Percentiles rank a stretch among this genome's conserved stretches.
phyloP scores from a whole-genome alignment of 2,329 filamentous ascomycete species.

The Penicillium sp. region DNA sequence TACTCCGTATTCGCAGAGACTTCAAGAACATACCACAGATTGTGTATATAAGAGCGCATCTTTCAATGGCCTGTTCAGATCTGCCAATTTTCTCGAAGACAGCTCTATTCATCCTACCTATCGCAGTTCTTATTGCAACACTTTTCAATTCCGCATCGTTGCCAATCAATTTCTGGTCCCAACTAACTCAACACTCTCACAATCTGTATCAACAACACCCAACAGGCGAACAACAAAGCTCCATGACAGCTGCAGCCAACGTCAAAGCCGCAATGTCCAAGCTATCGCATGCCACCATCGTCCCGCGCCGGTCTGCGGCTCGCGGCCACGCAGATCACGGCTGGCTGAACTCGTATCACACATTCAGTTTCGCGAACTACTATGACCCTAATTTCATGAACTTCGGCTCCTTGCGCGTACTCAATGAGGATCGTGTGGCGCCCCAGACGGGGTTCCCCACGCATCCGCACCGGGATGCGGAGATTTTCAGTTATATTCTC shows the following conservation, averaged over 20 bases:
- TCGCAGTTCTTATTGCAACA: slow-evolving; percentile 7
- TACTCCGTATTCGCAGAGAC: background rate
- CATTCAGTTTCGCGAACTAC: slow-evolving; percentile 74
- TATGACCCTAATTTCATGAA: slow-evolving; percentile 63
- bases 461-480: slow-evolving; percentile 79
- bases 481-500: slow-evolving; percentile 88
- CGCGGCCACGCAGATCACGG: slow-evolving; percentile 78
- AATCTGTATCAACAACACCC: background rate
- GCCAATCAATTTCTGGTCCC: background rate
- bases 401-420: slow-evolving; percentile 74
- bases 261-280: slow-evolving; percentile 54
- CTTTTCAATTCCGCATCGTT: background rate
- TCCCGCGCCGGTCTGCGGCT: slow-evolving; percentile 65
- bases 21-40: slow-evolving; percentile 4
- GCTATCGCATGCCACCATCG: slow-evolving; percentile 67
- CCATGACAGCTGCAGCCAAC: background rate
- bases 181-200: too few species aligned
- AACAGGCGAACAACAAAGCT: background rate
- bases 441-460: slow-evolving; percentile 74
- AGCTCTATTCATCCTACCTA: background rate
- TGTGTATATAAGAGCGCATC: background rate
- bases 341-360: slow-evolving; percentile 85
- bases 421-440: slow-evolving; percentile 83
- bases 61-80: background rate
- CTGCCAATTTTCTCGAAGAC: slow-evolving; percentile 3